Evolutionary conservation across 495 filamentous ascomycete species (phyloP).

Genomic region (Saxispiralis lemnorum): DNA sequence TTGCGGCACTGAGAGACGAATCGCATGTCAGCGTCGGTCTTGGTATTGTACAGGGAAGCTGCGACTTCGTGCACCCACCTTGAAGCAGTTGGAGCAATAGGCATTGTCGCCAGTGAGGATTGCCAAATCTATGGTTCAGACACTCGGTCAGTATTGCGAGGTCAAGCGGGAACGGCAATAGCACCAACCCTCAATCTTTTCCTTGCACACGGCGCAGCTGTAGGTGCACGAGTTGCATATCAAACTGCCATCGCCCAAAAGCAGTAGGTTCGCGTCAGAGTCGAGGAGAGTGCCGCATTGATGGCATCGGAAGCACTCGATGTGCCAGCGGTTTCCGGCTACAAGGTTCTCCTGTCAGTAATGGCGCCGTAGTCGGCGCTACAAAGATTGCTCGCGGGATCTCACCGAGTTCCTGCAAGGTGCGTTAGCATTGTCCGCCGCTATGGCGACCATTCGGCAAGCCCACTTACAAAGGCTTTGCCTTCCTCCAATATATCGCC

Average conservation of each 20-base stretch:
- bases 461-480: slow-evolving; percentile 56
- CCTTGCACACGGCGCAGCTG: slow-evolving; percentile 88
- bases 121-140: slow-evolving; percentile 56
- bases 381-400: not conserved
- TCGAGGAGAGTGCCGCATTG: slow-evolving; percentile 56
- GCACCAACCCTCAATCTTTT: slow-evolving; percentile 61
- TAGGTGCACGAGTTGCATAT: slow-evolving; percentile 99
- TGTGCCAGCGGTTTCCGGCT: slow-evolving; percentile 98
- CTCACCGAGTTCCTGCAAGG: no score
- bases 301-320: slow-evolving; percentile 89
- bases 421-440: no score
- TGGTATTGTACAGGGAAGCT: no score
- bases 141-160: no score
- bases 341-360: slow-evolving; percentile 1
- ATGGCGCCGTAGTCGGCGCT: not conserved
- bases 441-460: no score
- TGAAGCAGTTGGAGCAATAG: slow-evolving; percentile 92
- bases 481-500: slow-evolving; percentile 83
- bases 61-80: slow-evolving; percentile 1
- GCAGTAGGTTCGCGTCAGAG: slow-evolving; percentile 91
- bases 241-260: slow-evolving; percentile 91
- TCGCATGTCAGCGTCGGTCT: no score
- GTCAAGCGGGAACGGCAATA: no score
- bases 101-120: slow-evolving; percentile 97
- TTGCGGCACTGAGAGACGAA: slow-evolving; percentile 66